Percentiles rank a stretch among this genome's conserved stretches.
Conservation (phyloP, 2,329 filamentous ascomycete genomes). For the Pseudodiploospora longispora region DNA sequence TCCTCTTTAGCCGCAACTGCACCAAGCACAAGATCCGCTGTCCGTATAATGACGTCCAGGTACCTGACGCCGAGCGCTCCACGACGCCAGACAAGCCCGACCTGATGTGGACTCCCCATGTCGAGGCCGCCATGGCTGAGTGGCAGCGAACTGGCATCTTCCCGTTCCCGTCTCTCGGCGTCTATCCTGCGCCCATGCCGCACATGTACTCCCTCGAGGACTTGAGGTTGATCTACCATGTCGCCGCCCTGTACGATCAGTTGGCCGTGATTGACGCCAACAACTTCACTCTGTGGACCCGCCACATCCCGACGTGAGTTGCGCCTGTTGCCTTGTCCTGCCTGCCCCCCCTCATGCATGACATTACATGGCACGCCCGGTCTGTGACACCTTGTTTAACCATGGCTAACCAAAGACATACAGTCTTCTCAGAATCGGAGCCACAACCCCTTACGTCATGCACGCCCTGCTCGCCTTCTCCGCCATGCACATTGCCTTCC, state of each 20-base stretch:
- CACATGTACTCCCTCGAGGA: slow-evolving; percentile 68
- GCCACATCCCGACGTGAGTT: slow-evolving; percentile 83
- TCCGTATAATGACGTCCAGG: slow-evolving; percentile 86
- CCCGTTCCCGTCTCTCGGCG: slow-evolving; percentile 72
- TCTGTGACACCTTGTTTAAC: slow-evolving; percentile 1
- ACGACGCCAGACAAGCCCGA: slow-evolving; percentile 55
- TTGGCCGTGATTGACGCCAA: slow-evolving; percentile 69
- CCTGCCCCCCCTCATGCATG: neutral
- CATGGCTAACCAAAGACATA: slow-evolving; percentile 3
- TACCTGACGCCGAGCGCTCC: slow-evolving; percentile 51
- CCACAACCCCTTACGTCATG: slow-evolving; percentile 84
- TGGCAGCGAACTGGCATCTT: slow-evolving; percentile 82
- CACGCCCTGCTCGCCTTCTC: slow-evolving; percentile 86
- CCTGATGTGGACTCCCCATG: slow-evolving; percentile 79
- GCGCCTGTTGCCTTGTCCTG: neutral
- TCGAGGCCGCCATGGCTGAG: slow-evolving; percentile 69
- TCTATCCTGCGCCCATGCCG: slow-evolving; percentile 68
- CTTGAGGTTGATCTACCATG: slow-evolving; percentile 81
- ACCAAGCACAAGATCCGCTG: slow-evolving; percentile 98
- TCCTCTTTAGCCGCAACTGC: slow-evolving; percentile 71
- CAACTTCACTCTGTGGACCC: slow-evolving; percentile 85
- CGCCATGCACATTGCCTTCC: slow-evolving; percentile 87
- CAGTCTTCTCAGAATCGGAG: slow-evolving; percentile 61
- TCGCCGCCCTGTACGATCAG: slow-evolving; percentile 78
- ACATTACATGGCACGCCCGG: neutral